A percentile compares a stretch with the other conserved stretches of the same genome.
Conservation (phyloP, 2,329 filamentous ascomycete species). For the Paracamarosporium sp. region DNA sequence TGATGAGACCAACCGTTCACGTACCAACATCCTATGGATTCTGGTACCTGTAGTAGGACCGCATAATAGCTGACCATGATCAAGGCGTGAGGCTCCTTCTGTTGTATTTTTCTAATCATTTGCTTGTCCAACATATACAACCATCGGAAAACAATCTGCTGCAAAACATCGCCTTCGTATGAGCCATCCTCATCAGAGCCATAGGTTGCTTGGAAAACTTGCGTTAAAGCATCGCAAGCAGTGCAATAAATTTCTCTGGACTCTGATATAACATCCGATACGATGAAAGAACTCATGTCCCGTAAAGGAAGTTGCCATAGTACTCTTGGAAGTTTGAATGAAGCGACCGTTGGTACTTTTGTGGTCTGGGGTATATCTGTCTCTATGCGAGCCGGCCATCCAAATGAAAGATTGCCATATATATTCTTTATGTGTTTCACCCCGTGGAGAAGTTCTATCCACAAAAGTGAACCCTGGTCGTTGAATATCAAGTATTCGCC, state of each 20-base stretch:
- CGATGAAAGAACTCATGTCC: background rate
- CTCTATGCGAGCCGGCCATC: background rate
- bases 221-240: background rate
- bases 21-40: background rate
- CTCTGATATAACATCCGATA: background rate
- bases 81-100: background rate
- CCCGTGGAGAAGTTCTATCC: background rate
- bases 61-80: background rate
- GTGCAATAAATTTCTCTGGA: background rate
- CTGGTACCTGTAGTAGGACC: background rate
- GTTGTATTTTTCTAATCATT: background rate
- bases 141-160: background rate
- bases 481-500: background rate
- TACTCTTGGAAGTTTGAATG: background rate
- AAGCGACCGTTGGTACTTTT: background rate
- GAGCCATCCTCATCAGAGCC: background rate
- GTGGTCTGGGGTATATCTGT: background rate
- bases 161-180: background rate
- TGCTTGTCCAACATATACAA: background rate
- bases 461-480: background rate
- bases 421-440: background rate
- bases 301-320: background rate
- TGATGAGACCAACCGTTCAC: background rate
- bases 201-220: background rate
- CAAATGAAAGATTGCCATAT: background rate